Evolutionary conservation across 169 alveolate genomes (phyloP), one percentile per base, ranked within the genome.

Genomic region (Plasmodium blacklocki): DNA sequence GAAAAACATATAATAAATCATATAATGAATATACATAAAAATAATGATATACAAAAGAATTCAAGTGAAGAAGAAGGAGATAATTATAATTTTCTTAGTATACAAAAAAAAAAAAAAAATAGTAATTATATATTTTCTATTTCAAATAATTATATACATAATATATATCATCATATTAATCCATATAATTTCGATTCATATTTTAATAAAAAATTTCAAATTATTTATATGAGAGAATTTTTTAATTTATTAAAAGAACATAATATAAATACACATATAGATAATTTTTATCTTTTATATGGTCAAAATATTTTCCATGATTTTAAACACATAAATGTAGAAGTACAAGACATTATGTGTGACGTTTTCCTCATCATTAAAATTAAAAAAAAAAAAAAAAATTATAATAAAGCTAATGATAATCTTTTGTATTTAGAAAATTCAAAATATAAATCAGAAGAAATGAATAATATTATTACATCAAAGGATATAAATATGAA

Each of bases 1-100:
- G 88, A 74, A 14, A 19, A 64, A 19, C 88, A 74, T 60, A 15
- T 74, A 45, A 18, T 50, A 21, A 74, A 50, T 60, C 74, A 74
- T 23, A 18, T 39, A 49, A 19, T 23, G 26, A 7, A 59, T 5
- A n/a, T 21, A 5, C 1, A 39, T 2, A 1, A 19, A n/a, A 39
- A 52, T 50, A 4, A 49, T 71, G 23, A n/a, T 62, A 45, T 7
- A 3, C 2, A 11, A 32, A 32, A 32, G 8, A 32, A 32, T 21
- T n/a, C 26, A 60, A 21, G 18, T 52, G 18, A 52, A 3, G 62
- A 52, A 3, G 62, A 52, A 6, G 18, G 18, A 0, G 18, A 52
- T 52, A 52, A 52, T 60, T 9, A 60, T 60, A 60, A 9, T 60
- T 9, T 23, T 60, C n/a, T 18, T 21, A 60, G 6, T 60, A 21